These are phyloP conservation scores for Daldinia decipiens DNA, from an alignment of 495 filamentous ascomycete genomes.

Conservation along the genomic window DNA sequence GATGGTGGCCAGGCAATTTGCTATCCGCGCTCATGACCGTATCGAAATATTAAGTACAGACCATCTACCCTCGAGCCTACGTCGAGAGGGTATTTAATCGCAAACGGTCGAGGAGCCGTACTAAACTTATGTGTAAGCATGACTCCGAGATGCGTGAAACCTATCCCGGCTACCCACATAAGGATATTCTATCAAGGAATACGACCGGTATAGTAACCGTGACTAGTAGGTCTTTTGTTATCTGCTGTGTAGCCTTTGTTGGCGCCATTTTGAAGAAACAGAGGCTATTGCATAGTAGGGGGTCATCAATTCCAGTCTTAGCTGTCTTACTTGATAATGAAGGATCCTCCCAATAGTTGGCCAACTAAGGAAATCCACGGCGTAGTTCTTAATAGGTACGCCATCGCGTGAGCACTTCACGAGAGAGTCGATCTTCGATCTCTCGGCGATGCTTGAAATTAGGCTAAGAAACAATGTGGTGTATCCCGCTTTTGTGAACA, in stretches of 20 bases:
- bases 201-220: slow-evolving; percentile 12
- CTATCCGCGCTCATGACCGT: neutral
- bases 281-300: neutral
- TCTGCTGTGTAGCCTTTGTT: slow-evolving; percentile 33
- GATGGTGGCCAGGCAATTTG: neutral
- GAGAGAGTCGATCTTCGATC: neutral
- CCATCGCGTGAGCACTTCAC: neutral
- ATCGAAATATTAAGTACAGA: neutral
- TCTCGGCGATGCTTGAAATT: neutral
- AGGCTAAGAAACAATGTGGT: slow-evolving; percentile 13
- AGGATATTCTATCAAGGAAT: slow-evolving; percentile 8
- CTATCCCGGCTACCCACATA: slow-evolving; percentile 31
- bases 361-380: neutral
- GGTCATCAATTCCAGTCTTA: neutral
- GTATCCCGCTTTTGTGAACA: slow-evolving; percentile 8
- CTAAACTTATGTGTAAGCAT: neutral
- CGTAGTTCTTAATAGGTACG: neutral
- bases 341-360: slow-evolving; percentile 17
- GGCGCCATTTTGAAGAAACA: slow-evolving; percentile 22
- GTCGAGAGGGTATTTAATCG: neutral
- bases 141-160: slow-evolving; percentile 10
- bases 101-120: neutral
- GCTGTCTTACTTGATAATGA: slow-evolving; percentile 23
- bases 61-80: neutral
- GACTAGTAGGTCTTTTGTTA: slow-evolving; percentile 2